Percentiles rank a stretch among this genome's conserved stretches.
Conservation (phyloP, 1,139 yeast genomes). For the Diutina pseudorugosa region DNA sequence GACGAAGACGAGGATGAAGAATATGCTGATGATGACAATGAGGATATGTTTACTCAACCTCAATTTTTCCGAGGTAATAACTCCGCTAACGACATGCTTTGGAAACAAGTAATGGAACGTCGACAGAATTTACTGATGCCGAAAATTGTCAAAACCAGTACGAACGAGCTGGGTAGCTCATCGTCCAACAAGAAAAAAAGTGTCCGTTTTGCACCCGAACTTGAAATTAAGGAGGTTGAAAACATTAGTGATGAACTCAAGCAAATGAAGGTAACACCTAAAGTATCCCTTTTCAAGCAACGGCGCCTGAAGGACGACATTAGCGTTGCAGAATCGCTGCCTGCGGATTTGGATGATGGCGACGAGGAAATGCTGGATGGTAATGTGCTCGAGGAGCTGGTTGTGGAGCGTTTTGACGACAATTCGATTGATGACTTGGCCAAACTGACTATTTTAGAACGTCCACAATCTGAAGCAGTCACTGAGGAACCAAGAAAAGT, state of each 20-base stretch:
- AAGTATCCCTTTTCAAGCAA: neutral
- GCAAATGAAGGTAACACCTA: conserved; percentile 12
- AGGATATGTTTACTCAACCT: conserved; percentile 7
- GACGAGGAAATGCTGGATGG: neutral
- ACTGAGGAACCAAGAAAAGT: conserved; percentile 10
- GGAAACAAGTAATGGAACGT: conserved; percentile 18
- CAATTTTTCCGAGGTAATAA: conserved; percentile 5
- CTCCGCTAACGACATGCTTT: conserved; percentile 5
- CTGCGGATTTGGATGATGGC: neutral
- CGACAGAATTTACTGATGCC: conserved; percentile 10
- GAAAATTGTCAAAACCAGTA: conserved; percentile 1
- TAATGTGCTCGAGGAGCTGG: conserved; percentile 2
- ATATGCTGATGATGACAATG: conserved; percentile 18
- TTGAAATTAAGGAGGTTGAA: conserved; percentile 49
- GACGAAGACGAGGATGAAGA: conserved; percentile 16
- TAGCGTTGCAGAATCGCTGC: neutral
- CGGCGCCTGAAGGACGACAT: neutral
- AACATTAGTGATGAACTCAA: conserved; percentile 40
- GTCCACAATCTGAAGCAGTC: conserved; percentile 11
- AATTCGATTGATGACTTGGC: neutral
- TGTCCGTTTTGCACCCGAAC: conserved; percentile 39
- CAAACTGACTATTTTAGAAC: neutral
- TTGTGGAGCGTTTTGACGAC: neutral
- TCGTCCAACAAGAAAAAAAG: conserved; percentile 18
- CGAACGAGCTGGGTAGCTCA: neutral